Base-by-base conservation (phyloP, 2,329 filamentous ascomycete species). In the Neobulgaria alba region DNA sequence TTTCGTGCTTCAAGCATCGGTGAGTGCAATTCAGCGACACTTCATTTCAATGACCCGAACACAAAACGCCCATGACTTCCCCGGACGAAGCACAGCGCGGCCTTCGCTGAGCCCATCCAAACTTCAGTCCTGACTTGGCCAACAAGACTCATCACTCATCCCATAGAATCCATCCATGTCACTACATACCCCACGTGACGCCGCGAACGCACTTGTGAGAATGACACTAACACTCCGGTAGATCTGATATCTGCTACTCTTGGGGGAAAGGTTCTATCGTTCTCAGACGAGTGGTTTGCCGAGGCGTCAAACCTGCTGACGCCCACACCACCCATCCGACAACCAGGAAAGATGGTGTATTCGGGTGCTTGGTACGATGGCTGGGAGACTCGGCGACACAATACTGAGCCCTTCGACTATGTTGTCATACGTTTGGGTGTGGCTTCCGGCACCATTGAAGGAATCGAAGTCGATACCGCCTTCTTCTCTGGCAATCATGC, bases 401-500 rank as follows among this genome's bases (percentile, higher is more conserved):
- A 83, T 60, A 56, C 67, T 9, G 72, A 71, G 45, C 67, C 72
- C 0, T 82, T 81, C 52, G 79, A 83, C 65, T 83, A 77, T 69
- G 78, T 79, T 15, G 67, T 82, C 45, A 71, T 82, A 46, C 72
- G 77, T 41, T 67, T 83, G 4, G 79, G 79, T 35, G 79, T 83
- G 29, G 74, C 82, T 8, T 85, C 79, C 2, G 85, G 84, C 34
- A 80, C 71, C 12, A 74, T 90, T 19, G 72, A 75, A 45, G 85
- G 85, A 12, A 67, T 89, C 35, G 85, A 90, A 64, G 72, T 90
- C 48, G 84, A 90, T 63, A 90, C 85, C 2, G 77, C 82, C 36
- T 85, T 80, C 67, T 92, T 90, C 70, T 79, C 74, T 45, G 85
- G 85, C 45, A 90, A 90, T 64, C 81, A 90, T 57, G 85, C 85